Percentiles rank a stretch among this genome's conserved stretches.
Evolutionary conservation across 2,329 filamentous ascomycete species (phyloP).

Genomic region (Fusarium tricinctum): DNA sequence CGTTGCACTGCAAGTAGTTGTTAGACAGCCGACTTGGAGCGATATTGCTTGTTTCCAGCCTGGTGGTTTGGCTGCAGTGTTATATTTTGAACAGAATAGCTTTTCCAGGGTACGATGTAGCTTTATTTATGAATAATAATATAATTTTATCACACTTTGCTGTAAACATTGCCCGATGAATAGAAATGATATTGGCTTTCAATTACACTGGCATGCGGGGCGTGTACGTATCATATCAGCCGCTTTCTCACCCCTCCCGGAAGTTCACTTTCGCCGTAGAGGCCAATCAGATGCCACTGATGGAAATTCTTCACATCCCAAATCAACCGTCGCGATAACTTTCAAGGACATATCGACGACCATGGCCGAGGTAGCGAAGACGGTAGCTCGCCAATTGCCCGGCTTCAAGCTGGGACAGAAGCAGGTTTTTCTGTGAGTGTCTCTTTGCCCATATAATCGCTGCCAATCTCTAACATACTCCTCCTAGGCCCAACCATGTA

Average conservation of each 20-base stretch:
- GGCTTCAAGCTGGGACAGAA: constrained; percentile 66
- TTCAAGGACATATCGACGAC: constrained; percentile 46
- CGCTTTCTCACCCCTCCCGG: constrained; percentile 38
- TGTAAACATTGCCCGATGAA: constrained; percentile 1
- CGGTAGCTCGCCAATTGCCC: constrained; percentile 57
- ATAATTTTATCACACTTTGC: neutral
- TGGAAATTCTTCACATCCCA: constrained; percentile 52
- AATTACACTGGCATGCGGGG: constrained; percentile 24
- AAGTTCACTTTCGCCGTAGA: constrained; percentile 50
- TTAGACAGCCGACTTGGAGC: constrained; percentile 3
- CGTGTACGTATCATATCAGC: constrained; percentile 26
- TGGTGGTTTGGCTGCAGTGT: neutral
- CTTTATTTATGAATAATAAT: neutral
- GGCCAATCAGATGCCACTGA: constrained; percentile 48
- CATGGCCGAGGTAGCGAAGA: constrained; percentile 59
- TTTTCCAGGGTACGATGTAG: no score
- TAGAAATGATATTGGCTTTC: constrained; percentile 7
- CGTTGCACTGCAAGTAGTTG: constrained; percentile 29
- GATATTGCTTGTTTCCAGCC: constrained; percentile 8
- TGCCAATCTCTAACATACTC: constrained; percentile 24
- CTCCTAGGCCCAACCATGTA: constrained; percentile 80
- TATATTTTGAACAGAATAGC: rapidly evolving
- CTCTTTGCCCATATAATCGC: neutral
- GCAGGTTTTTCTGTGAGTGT: constrained; percentile 68
- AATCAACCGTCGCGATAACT: constrained; percentile 45